A percentile compares a stretch with the other conserved stretches of the same genome.
phyloP scores from a whole-genome alignment of 495 filamentous ascomycete species.

The Articulospora tetracladia region DNA sequence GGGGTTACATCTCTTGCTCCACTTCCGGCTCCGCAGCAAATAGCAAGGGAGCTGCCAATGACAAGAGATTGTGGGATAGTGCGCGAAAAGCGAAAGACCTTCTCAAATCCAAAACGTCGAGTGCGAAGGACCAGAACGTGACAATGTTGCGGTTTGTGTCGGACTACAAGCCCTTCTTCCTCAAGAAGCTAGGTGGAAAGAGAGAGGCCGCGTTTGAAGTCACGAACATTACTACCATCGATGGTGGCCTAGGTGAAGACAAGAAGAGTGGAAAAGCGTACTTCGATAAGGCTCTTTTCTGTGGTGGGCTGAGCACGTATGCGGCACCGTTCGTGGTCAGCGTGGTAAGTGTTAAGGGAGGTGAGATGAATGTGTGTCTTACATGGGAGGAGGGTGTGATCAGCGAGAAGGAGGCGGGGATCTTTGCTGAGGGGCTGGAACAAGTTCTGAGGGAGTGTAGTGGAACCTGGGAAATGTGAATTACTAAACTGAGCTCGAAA shows the following conservation, averaged over 20 bases:
- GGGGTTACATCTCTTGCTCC: background rate
- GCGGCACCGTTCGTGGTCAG: background rate
- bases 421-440: background rate
- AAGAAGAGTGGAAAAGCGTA: background rate
- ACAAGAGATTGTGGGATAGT: conserved; percentile 1
- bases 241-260: background rate
- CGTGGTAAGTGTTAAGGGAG: conserved; percentile 7
- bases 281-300: conserved; percentile 5
- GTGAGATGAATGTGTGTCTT: background rate
- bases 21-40: background rate
- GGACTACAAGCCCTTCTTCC: background rate
- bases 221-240: conserved; percentile 4
- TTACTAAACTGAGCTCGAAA: too few species aligned
- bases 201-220: conserved; percentile 7
- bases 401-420: background rate
- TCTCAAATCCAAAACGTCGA: background rate
- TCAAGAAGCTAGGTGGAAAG: background rate
- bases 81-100: background rate
- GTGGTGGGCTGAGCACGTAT: background rate
- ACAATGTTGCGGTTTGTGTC: conserved; percentile 2
- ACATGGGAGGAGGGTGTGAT: background rate
- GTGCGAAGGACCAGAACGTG: background rate
- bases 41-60: background rate
- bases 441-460: background rate
- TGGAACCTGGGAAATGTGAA: background rate